These are phyloP conservation scores for Daldinia sp. DNA, from an alignment of 2,329 filamentous ascomycete species.

Conservation along the genomic window DNA sequence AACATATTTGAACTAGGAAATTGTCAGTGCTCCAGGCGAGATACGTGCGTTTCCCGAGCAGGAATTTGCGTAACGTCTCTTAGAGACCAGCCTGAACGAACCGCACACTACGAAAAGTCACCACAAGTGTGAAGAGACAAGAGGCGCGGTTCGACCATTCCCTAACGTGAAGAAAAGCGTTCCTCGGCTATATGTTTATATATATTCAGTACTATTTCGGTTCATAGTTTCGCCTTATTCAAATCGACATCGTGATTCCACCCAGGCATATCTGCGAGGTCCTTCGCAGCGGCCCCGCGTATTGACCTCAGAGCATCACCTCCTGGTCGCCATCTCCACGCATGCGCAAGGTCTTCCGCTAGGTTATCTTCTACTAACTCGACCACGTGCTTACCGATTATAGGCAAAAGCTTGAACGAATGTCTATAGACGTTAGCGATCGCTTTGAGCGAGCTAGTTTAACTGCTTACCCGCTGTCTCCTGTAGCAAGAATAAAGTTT, in stretches of 20 bases:
- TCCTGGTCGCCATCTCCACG: conserved; percentile 61
- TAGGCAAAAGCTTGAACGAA: conserved; percentile 60
- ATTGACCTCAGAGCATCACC: conserved; percentile 59
- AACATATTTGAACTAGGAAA: too few species aligned
- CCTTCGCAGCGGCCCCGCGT: conserved; percentile 56
- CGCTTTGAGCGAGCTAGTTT: background rate
- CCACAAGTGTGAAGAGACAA: too few species aligned
- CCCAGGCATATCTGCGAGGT: conserved; percentile 60
- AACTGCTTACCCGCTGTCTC: conserved; percentile 58
- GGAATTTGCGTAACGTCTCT: too few species aligned
- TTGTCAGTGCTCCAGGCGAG: too few species aligned
- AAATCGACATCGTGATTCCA: conserved; percentile 52
- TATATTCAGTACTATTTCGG: background rate
- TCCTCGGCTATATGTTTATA: background rate
- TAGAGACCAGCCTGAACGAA: too few species aligned
- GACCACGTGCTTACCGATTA: conserved; percentile 61
- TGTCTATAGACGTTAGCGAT: conserved; percentile 50
- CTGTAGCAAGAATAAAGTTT: conserved; percentile 60
- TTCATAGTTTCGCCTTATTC: conserved; percentile 16
- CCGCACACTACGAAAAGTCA: too few species aligned
- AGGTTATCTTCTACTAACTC: conserved; percentile 58
- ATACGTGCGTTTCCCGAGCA: too few species aligned
- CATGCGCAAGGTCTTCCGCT: conserved; percentile 54
- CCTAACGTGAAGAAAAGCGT: background rate
- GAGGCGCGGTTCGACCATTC: too few species aligned